These are phyloP conservation scores for Umbelopsis vinacea DNA, from an alignment of 192 early-diverging fungal species.

Conservation along the genomic window DNA sequence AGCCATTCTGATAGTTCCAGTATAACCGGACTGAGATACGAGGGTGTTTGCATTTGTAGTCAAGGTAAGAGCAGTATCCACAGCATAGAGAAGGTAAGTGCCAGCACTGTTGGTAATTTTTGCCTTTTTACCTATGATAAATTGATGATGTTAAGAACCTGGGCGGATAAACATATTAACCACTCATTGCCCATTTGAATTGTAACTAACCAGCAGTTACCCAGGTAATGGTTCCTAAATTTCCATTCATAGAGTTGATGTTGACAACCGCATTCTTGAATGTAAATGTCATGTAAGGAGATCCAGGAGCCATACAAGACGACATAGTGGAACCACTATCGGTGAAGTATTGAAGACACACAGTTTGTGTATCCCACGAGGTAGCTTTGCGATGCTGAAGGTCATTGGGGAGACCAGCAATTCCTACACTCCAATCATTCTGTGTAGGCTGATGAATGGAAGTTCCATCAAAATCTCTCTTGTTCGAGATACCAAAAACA, in stretches of 20 bases:
- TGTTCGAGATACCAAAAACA: constrained; percentile 17
- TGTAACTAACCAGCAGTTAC: constrained; percentile 5
- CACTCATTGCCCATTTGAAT: constrained; percentile 29
- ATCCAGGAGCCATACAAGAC: constrained; percentile 55
- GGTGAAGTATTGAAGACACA: constrained; percentile 21
- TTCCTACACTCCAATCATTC: constrained; percentile 14
- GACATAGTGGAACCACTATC: constrained; percentile 33
- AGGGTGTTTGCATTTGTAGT: constrained; percentile 25
- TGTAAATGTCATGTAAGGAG: constrained; percentile 51
- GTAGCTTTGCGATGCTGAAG: constrained; percentile 5
- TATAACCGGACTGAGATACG: constrained; percentile 26
- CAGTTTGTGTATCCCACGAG: constrained; percentile 24
- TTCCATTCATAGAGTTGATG: constrained; percentile 46
- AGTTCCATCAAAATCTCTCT: constrained; percentile 18
- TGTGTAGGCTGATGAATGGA: constrained; percentile 18
- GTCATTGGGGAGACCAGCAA: background rate
- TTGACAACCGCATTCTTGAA: constrained; percentile 39
- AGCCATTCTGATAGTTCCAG: constrained; percentile 53
- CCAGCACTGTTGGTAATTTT: constrained; percentile 49
- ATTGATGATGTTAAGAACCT: background rate
- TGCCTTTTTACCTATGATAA: constrained; percentile 35
- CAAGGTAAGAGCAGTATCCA: constrained; percentile 47
- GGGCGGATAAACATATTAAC: too few relatives aligned
- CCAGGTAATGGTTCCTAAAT: background rate
- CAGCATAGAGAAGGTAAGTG: constrained; percentile 47